Evolutionary conservation across 495 filamentous ascomycete genomes (phyloP), one percentile per base, ranked within the genome.

Genomic region (Trichoderma erinaceum): DNA sequence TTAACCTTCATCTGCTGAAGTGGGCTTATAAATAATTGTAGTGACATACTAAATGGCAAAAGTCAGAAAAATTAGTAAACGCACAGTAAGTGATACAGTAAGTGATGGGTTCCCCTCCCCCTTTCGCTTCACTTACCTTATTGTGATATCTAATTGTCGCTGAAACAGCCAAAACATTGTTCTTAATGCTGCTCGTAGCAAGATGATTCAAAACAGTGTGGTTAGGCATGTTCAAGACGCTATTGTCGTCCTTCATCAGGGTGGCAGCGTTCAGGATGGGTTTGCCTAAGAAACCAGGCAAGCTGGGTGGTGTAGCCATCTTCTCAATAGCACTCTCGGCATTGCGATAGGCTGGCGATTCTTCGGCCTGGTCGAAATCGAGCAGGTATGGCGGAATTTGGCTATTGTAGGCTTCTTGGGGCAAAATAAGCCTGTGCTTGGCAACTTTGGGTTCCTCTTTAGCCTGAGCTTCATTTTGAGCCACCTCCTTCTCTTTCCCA

Each of bases 101-200:
- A 46, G 3, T 1, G 12, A 10, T n/a, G 4, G 4, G 4, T 29
- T 61, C 1, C 13, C 56, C 15, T 18, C 56, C 27, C 1, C 15
- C 3, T 61, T 32, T 18, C 12, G 27, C 4, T 50, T 35, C 41
- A 74, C 80, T 71, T 80, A 96, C 95, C 89, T 99, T 99, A 76
- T 88, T 89, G 82, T 92, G 94, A 77, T 98, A 98, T 79, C 95
- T 85, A 23, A 96, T 99, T 18, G 95, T 99, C 21, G 92, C 95
- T 74, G 92, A 97, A 4, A 96, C 95, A n/a, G 96, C 95, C 69
- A 99, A 83, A 35, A 98, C 90, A 67, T 91, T 90, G 68, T 96
- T 91, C 78, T 97, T 97, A 77, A 99, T 99, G 77, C 93, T 97
- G 81, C 93, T 97, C 4, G 95, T 99, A n/a, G 94, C 94, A 63